These are phyloP conservation scores for Tetracladium maxilliforme DNA, from an alignment of 2,329 filamentous ascomycete species.

Conservation along the genomic window DNA sequence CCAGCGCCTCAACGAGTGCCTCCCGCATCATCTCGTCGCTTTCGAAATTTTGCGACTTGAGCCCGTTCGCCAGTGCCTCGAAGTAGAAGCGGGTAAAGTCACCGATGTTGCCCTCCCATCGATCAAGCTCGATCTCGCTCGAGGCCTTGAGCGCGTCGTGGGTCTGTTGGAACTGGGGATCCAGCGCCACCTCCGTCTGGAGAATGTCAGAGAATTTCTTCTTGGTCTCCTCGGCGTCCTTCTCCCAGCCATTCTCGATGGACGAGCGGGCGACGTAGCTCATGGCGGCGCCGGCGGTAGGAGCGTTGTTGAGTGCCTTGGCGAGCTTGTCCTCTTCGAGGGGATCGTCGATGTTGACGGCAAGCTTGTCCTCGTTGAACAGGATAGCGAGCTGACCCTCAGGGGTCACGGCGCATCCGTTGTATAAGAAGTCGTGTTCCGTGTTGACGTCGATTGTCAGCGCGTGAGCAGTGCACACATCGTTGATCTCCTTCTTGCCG, in stretches of 20 bases:
- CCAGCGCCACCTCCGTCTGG: slow-evolving; percentile 25
- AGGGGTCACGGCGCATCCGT: slow-evolving; percentile 22
- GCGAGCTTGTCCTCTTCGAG: slow-evolving; percentile 20
- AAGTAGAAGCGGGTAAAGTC: slow-evolving; percentile 25
- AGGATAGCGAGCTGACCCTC: slow-evolving; percentile 32
- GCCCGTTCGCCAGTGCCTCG: slow-evolving; percentile 22
- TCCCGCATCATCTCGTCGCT: slow-evolving; percentile 29
- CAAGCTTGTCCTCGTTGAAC: slow-evolving; percentile 26
- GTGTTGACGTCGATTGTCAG: slow-evolving; percentile 31
- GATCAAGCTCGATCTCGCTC: slow-evolving; percentile 17
- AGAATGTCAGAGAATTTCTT: slow-evolving; percentile 20
- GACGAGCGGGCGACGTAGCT: slow-evolving; percentile 26
- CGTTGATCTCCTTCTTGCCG: slow-evolving; percentile 30
- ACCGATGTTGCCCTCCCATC: slow-evolving; percentile 30
- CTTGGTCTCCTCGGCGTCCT: slow-evolving; percentile 22
- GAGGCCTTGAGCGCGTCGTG: slow-evolving; percentile 23
- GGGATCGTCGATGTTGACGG: slow-evolving; percentile 26
- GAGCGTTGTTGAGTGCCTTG: slow-evolving; percentile 29
- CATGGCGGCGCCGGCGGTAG: slow-evolving; percentile 15
- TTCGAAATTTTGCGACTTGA: slow-evolving; percentile 26
- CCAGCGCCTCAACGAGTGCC: slow-evolving; percentile 29
- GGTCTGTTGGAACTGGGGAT: slow-evolving; percentile 28
- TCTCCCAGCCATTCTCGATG: slow-evolving; percentile 27
- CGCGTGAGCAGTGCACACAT: slow-evolving; percentile 23
- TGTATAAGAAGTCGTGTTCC: slow-evolving; percentile 23